Base-by-base conservation (phyloP, 371 early-diverging fungal genomes). In the Circinella minor region DNA sequence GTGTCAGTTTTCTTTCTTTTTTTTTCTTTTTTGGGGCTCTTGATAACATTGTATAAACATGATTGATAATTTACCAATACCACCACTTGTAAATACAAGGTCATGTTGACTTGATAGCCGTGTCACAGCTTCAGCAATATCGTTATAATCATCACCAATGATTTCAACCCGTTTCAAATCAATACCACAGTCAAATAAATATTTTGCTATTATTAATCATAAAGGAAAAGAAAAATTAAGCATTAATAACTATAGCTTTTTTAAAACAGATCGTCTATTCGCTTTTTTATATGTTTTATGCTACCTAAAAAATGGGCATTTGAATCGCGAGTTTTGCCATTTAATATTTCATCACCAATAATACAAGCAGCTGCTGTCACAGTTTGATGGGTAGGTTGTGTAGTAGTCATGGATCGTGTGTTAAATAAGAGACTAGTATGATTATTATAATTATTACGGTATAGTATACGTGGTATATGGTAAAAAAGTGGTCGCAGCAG, bases 61-160 rank as follows among this genome's bases (percentile, higher is more conserved):
- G 11, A 43, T 3, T 9, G 6, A 20, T 36, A 17, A 4, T 27
- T 49, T 69, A 64, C 90, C 92, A 57, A 92, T 91, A 4, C 93
- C 93, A 55, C 93, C 93, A 73, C 86, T 88, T 7, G 93, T 92
- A 54, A 92, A 87, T 36, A 92, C 93, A 17, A 88, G 55, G 70
- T 87, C 82, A 68, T 87, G 88, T 36, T 73, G 73, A 4, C 60
- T 71, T 0, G 91, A 86, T 8, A 92, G 70, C 5, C 82, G 75
- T 46, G 65, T 70, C 0, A 91, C 81, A 4, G 89, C 78, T 61
- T 84, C 82, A 43, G 75, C 80, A 68, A 92, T 92, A 13, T 79
- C 82, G 0, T 72, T 70, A 51, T 78, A 71, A 17, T 82, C 81
- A 68, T 92, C 93, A 1, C 86, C 83, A 37, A 92, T 83, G 0